Evolutionary conservation across 1,139 yeast genomes (phyloP).

Genomic region (Debaryomyces singareniensis): DNA sequence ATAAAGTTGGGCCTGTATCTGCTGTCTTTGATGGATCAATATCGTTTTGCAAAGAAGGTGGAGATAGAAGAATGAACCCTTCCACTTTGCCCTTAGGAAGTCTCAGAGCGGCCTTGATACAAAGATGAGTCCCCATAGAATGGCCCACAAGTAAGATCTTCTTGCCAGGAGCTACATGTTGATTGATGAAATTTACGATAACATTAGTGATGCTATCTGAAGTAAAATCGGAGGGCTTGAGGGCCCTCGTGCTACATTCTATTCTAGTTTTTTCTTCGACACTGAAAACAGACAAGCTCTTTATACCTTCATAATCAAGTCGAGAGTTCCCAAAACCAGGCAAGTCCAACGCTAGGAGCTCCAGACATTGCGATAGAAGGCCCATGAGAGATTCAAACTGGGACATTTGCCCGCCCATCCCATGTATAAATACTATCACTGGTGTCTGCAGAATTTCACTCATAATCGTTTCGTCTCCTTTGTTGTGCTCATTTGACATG

Average conservation of each 20-base stretch:
- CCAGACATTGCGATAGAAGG: conserved; percentile 59
- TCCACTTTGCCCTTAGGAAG: conserved; percentile 37
- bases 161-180: conserved; percentile 34
- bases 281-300: conserved; percentile 18
- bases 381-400: conserved; percentile 67
- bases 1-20: conserved; percentile 4
- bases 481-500: conserved; percentile 33
- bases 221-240: conserved; percentile 39
- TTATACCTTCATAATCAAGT: conserved; percentile 11
- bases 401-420: conserved; percentile 71
- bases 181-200: conserved; percentile 33
- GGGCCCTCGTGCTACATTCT: conserved; percentile 19
- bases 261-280: conserved; percentile 22
- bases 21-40: conserved; percentile 5
- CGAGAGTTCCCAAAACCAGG: conserved; percentile 72
- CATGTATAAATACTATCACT: conserved; percentile 58
- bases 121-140: conserved; percentile 67
- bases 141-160: conserved; percentile 62
- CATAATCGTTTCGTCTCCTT: conserved; percentile 18
- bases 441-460: conserved; percentile 46
- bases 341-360: conserved; percentile 57
- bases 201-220: conserved; percentile 46
- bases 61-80: conserved; percentile 46
- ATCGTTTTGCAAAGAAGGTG: conserved; percentile 42
- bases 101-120: conserved; percentile 40